Evolutionary conservation across 2,329 filamentous ascomycete genomes (phyloP), one percentile per base, ranked within the genome.

Genomic region (Talaromyces amestolkiae): DNA sequence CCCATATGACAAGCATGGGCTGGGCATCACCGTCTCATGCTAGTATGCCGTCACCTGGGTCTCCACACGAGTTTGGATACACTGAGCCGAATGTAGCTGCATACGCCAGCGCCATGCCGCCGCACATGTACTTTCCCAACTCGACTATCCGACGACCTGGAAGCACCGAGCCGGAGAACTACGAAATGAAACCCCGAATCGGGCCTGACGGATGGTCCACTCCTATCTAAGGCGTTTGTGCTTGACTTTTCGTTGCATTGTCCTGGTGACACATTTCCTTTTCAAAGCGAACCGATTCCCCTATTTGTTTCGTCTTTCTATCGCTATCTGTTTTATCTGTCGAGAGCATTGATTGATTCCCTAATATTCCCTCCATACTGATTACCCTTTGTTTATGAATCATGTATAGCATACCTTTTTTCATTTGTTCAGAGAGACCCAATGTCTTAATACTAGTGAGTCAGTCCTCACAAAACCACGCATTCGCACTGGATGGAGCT

Each of bases 1-100:
- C 94, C 60, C 93, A 97, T 77, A 92, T 97, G 87, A 80, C 81
- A 68, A 88, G 85, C 67, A 85, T 92, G 68, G 91, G 91, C 63
- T 97, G 94, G 93, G 91, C 92, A 70, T 96, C 93, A 4, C 93
- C 93, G 3, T 87, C 89, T 2, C 91, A 93, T 70, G 86, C 87
- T 69, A 85, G 86, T 37, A 87, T 92, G 69, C 87, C 90, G 10
- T 89, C 90, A 9, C 90, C 93, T 53, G 86, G 85, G 53, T 87
- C 86, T 17, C 73, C 76, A 27, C 93, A 92, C 69, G 88, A 91
- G 68, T 97, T 96, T 74, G 87, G 90, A 8, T 96, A 97, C 70
- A 91, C 92, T 0, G 92, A 96, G 71, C 86, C 87, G 4, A 82
- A 81, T 31, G 84, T 86, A 59, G 84, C 84, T 45, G 83, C 83